Percentiles rank a stretch among this genome's conserved stretches.
phyloP scores from a whole-genome alignment of 2,329 filamentous ascomycete species.

The Plenodomus biglobosus region DNA sequence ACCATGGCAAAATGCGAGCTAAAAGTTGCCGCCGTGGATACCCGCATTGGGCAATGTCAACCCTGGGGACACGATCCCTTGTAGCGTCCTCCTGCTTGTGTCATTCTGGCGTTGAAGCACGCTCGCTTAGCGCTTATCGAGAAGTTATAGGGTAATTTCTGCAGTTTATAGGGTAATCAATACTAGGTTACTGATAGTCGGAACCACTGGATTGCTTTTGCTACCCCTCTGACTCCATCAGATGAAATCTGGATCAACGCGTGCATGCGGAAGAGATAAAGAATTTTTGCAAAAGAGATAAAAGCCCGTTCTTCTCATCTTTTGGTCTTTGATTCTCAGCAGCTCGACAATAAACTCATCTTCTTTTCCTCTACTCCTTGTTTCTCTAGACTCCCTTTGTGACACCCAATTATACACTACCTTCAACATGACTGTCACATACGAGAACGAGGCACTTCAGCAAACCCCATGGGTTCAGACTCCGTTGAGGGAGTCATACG shows the following conservation, averaged over 20 bases:
- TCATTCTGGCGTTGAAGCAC: conserved; percentile 26
- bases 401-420: conserved; percentile 7
- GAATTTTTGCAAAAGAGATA: conserved; percentile 12
- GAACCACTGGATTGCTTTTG: conserved; percentile 6
- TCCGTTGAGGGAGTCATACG: conserved; percentile 66
- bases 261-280: conserved; percentile 30
- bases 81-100: conserved; percentile 25
- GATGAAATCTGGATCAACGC: conserved; percentile 18
- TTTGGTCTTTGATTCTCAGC: conserved; percentile 1
- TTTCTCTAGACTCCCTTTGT: conserved; percentile 9
- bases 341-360: conserved; percentile 1
- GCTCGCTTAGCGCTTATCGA: conserved; percentile 30
- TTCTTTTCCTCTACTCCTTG: background rate
- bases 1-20: conserved; percentile 23
- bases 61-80: conserved; percentile 19
- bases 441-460: conserved; percentile 24
- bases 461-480: conserved; percentile 66
- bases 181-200: conserved; percentile 19
- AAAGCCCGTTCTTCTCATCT: conserved; percentile 8
- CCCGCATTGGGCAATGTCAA: conserved; percentile 34
- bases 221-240: conserved; percentile 15
- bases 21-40: conserved; percentile 28
- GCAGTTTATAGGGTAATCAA: conserved; percentile 42
- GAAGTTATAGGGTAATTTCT: conserved; percentile 39
- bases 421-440: conserved; percentile 30